Base-by-base conservation (phyloP, 2,329 filamentous ascomycete genomes). In the Cryphonectria parasitica region DNA sequence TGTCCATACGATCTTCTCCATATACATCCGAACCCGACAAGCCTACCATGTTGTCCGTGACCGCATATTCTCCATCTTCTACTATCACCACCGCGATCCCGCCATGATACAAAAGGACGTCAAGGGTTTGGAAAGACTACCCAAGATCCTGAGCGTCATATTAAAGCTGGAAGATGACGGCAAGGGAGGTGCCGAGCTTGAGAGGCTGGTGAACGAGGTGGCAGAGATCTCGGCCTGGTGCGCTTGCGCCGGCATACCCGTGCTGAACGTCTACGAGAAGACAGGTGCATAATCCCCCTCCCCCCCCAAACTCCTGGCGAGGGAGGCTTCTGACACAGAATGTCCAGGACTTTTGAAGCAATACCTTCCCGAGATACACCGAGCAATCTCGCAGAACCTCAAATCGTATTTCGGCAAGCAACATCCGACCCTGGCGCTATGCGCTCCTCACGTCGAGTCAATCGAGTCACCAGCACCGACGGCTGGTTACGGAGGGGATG, bases 11-110 rank as follows among this genome's bases (percentile, higher is more conserved):
- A 79, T 97, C 75, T 98, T 97, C 82, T 95, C 93, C 8, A 84
- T 98, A 74, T 97, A 96, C 80, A 91, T 98, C 75, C 92, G 94
- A 73, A 82, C 93, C 71, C 90, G 95, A 70, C 90, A 94, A 78
- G 89, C 90, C 69, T 96, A 94, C 82, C 91, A 95, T 79, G 88
- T 91, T 11, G 86, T 97, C 65, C 85, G 90, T 75, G 92, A 96
- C 79, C 90, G 92, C 71, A 83, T 95, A 74, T 88, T 94, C 67
- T 92, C 93, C 13, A 88, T 98, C 72, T 85, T 97, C 68, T 95
- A 95, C 80, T 96, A 99, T 83, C 97, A 99, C 82, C 96, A 99
- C 81, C 92, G 93, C 67, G 97, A 95, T 0, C 96, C 96, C 10
- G 93, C 97, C 78, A 89, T 97, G 78, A 97, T 99, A 75, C 90